These are phyloP conservation scores for Trypanosoma mega DNA, from an alignment of 208 protist species.

Conservation along the genomic window DNA sequence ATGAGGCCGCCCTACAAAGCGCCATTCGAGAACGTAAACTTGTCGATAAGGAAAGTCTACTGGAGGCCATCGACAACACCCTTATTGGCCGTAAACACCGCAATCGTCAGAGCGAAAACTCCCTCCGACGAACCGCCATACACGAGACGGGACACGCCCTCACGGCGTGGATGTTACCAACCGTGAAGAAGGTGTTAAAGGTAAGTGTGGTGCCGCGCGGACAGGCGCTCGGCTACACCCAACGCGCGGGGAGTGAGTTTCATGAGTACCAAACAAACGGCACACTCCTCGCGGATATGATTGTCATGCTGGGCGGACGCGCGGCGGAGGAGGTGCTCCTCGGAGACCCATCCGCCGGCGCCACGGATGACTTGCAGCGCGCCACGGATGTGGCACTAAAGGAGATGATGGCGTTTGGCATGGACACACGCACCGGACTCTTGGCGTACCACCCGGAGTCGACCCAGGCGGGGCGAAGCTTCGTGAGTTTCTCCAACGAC, in stretches of 20 bases:
- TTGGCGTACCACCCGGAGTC: constrained; percentile 83
- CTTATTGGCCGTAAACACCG: constrained; percentile 82
- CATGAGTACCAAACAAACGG: constrained; percentile 89
- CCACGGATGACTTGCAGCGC: constrained; percentile 88
- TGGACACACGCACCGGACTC: constrained; percentile 72
- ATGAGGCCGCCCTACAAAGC: constrained; percentile 94
- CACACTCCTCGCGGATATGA: constrained; percentile 84
- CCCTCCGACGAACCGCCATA: constrained; percentile 67
- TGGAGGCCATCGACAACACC: constrained; percentile 85
- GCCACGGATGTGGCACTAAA: constrained; percentile 84
- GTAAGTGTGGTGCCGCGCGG: constrained; percentile 83
- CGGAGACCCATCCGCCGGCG: constrained; percentile 82
- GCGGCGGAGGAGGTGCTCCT: constrained; percentile 88
- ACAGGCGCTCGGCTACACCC: constrained; percentile 83
- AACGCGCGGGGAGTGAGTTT: constrained; percentile 81
- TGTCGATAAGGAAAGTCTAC: constrained; percentile 56
- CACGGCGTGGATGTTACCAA: constrained; percentile 73
- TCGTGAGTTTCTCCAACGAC: constrained; percentile 77
- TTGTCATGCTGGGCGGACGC: constrained; percentile 85
- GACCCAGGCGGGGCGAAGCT: constrained; percentile 76
- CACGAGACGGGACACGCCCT: constrained; percentile 80
- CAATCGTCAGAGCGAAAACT: constrained; percentile 61
- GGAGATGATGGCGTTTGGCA: constrained; percentile 83
- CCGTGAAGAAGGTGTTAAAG: constrained; percentile 75
- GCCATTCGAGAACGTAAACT: constrained; percentile 80